These are phyloP conservation scores for Ensete ventricosum DNA, from an alignment of 176 grass and related monocot genomes.

Conservation along the genomic window DNA sequence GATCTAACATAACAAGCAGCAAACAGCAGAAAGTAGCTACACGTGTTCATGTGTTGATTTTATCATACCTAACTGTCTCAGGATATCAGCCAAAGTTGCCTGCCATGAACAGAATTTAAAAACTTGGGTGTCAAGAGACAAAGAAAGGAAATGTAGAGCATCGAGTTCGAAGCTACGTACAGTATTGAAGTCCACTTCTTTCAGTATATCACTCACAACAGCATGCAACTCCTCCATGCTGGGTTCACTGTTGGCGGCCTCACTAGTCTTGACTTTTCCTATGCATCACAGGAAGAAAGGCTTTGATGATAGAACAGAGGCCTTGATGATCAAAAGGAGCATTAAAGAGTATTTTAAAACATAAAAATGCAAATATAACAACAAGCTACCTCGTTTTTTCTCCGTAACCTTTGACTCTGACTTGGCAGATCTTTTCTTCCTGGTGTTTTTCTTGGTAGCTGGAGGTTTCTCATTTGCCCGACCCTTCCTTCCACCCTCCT, in stretches of 20 bases:
- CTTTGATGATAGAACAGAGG: too few species aligned
- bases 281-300: constrained; percentile 8
- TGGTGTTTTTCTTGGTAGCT: constrained; percentile 16
- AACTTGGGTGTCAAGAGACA: neutral
- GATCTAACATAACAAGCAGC: neutral
- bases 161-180: constrained; percentile 24
- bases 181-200: constrained; percentile 99
- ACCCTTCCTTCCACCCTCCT: constrained; percentile 39
- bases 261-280: constrained; percentile 64
- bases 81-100: constrained; percentile 96
- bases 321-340: too few species aligned
- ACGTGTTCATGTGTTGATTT: neutral
- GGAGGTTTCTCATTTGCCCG: constrained; percentile 26
- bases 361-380: neutral
- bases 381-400: constrained; percentile 54
- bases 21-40: neutral
- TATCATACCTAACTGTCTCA: constrained; percentile 71
- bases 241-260: constrained; percentile 35
- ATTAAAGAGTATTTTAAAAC: too few species aligned
- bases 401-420: constrained; percentile 2
- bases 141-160: neutral
- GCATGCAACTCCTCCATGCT: constrained; percentile 65
- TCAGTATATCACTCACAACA: constrained; percentile 73
- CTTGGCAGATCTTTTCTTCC: constrained; percentile 39
- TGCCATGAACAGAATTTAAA: constrained; percentile 10